Base-by-base conservation (phyloP, 441 rosid genomes). In the Brassica hybrid region DNA sequence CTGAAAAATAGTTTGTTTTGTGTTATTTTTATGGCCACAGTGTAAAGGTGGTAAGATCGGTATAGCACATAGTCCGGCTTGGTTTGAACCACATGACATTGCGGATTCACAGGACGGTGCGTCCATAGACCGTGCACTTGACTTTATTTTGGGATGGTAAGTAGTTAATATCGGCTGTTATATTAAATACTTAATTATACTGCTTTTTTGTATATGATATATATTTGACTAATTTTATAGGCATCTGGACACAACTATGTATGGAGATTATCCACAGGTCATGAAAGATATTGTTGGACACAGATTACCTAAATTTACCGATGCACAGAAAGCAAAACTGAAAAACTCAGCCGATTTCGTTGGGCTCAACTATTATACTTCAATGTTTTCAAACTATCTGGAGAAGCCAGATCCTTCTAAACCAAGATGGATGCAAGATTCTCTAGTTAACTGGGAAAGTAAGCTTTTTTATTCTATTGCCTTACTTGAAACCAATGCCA, bases 281-380 rank as follows among this genome's bases (percentile, higher is more conserved):
- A 84, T 87, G 87, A 71, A 78, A 62, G 32, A 59, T 5, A 36
- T 82, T 21, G 85, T 84, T 9, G 87, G 86, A 14, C 70, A 67
- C 8, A 75, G 87, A 32, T 56, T 87, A 21, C 90, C 90, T 3
- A 74, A 71, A 38, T 87, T 87, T 72, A 81, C 84, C 0, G 1
- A 27, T 11, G 71, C 11, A 0, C 75, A 87, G 16, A 77, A 85
- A 5, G 36, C 17, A 27, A 65, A 84, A 82, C 5, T 87, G 18
- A 81, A 76, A 71, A 73, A 83, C 18, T 84, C 88, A 0, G 54
- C 85, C 5, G 87, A 87, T 81, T 87, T 84, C 14, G 65, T 86
- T 0, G 86, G 88, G 0, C 23, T 84, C 3, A 84, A 88, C 77
- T 86, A 86, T 69, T 88, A 86, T 18, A 81, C 80, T 1, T 50